Evolutionary conservation across 305 asterid genomes (phyloP).

Genomic region (Petunia hybrid): DNA sequence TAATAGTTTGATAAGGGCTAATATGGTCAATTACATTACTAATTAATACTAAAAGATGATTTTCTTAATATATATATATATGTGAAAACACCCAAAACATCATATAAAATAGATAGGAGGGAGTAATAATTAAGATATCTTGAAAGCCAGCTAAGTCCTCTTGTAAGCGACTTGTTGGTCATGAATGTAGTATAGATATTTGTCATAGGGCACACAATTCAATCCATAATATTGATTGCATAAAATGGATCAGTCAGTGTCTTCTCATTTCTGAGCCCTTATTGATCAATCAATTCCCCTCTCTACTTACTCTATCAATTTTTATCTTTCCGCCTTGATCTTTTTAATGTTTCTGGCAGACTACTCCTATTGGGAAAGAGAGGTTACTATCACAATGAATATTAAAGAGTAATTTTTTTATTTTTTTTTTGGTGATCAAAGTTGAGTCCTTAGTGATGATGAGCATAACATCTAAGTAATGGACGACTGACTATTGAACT

Average conservation of each 20-base stretch:
- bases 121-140: too few relatives aligned
- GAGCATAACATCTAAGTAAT: too few relatives aligned
- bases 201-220: constrained; percentile 27
- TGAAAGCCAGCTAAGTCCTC: too few relatives aligned
- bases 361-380: background rate
- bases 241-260: background rate
- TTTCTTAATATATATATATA: too few relatives aligned
- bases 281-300: background rate
- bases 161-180: background rate
- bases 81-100: too few relatives aligned
- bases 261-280: background rate
- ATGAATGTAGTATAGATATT: constrained; percentile 13
- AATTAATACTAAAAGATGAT: too few relatives aligned
- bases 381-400: constrained; percentile 15
- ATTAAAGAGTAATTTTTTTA: background rate
- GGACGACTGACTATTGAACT: too few relatives aligned
- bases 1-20: too few relatives aligned
- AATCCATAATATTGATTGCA: background rate
- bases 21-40: too few relatives aligned
- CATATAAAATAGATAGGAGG: too few relatives aligned
- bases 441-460: too few relatives aligned
- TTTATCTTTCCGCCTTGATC: background rate
- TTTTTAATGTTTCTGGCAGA: background rate
- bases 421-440: too few relatives aligned
- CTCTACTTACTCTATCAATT: background rate